phyloP scores from a whole-genome alignment of 1,284 basidiomycete genomes.

The Anthracocystis panici-leucophaei region DNA sequence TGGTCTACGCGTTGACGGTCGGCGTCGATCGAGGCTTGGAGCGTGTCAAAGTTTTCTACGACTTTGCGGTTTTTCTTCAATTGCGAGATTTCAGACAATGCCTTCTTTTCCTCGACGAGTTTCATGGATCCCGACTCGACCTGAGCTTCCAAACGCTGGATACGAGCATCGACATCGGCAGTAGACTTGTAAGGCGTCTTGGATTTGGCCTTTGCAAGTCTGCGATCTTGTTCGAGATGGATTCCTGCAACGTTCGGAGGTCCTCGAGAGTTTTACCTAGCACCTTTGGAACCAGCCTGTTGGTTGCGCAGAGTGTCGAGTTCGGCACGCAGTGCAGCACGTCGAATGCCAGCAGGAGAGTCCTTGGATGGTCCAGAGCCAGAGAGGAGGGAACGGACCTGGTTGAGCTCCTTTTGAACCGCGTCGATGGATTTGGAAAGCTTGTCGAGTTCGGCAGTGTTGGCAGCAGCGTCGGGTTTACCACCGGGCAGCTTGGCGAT shows the following conservation, averaged over 20 bases:
- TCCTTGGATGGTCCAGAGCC: slow-evolving; percentile 63
- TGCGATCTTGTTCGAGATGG: slow-evolving; percentile 88
- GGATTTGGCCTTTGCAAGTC: slow-evolving; percentile 84
- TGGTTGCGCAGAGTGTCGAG: slow-evolving; percentile 82
- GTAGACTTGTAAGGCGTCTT: slow-evolving; percentile 88
- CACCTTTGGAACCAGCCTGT: slow-evolving; percentile 83
- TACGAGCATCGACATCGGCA: slow-evolving; percentile 87
- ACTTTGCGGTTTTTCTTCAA: slow-evolving; percentile 68
- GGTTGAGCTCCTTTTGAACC: slow-evolving; percentile 70
- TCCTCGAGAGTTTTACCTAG: slow-evolving; percentile 85
- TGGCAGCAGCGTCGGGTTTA: slow-evolving; percentile 62
- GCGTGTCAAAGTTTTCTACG: slow-evolving; percentile 66
- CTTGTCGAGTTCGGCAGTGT: slow-evolving; percentile 65
- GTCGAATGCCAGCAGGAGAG: slow-evolving; percentile 77
- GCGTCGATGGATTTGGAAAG: slow-evolving; percentile 63
- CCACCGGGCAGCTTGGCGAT: slow-evolving; percentile 66
- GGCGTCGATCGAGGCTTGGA: slow-evolving; percentile 83
- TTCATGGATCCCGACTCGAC: slow-evolving; percentile 93
- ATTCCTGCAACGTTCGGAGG: slow-evolving; percentile 84
- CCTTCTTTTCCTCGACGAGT: slow-evolving; percentile 94
- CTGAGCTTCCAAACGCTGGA: slow-evolving; percentile 79
- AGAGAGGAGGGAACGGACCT: slow-evolving; percentile 77
- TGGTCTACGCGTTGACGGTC: slow-evolving; percentile 83
- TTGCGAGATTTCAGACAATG: slow-evolving; percentile 87
- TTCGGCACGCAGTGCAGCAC: slow-evolving; percentile 82